Percentiles rank a stretch among this genome's conserved stretches.
phyloP scores from a whole-genome alignment of 441 rosid genomes.

The Adansonia madagascariensis region DNA sequence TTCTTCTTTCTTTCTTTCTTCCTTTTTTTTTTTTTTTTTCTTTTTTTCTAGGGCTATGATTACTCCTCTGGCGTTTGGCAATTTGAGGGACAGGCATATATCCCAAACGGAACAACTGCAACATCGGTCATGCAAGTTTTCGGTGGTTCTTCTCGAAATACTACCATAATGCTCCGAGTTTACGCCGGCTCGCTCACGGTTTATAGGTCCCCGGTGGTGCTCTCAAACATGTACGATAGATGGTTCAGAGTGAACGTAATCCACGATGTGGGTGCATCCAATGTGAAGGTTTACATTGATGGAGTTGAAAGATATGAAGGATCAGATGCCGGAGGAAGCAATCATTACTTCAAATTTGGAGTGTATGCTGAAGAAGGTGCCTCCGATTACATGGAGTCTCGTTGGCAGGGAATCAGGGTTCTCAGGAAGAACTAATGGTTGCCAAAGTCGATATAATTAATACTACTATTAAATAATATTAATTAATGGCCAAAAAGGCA shows the following conservation, averaged over 20 bases:
- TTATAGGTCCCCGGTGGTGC: conserved; percentile 23
- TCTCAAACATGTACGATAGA: conserved; percentile 30
- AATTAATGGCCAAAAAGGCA: too few relatives aligned
- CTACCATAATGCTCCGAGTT: conserved; percentile 44
- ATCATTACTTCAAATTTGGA: conserved; percentile 23
- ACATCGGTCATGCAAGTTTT: conserved; percentile 47
- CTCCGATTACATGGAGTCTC: conserved; percentile 9
- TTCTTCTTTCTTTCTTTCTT: background rate
- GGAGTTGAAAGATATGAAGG: background rate
- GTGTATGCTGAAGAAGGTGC: background rate
- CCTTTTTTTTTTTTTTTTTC: too few relatives aligned
- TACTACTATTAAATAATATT: background rate
- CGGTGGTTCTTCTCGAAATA: conserved; percentile 29
- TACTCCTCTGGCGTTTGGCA: conserved; percentile 20
- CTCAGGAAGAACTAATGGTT: background rate
- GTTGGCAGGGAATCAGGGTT: conserved; percentile 2
- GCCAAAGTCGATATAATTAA: background rate
- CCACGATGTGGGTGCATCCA: conserved; percentile 37
- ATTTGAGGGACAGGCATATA: conserved; percentile 10
- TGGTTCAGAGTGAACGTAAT: conserved; percentile 28
- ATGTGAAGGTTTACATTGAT: conserved; percentile 26
- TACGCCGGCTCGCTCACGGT: conserved; percentile 4
- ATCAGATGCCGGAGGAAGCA: background rate
- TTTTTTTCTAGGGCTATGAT: conserved; percentile 11
- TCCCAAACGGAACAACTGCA: conserved; percentile 29